phyloP scores from a whole-genome alignment of 805 yeast genomes.

The Starmerella potacharoeniae region DNA sequence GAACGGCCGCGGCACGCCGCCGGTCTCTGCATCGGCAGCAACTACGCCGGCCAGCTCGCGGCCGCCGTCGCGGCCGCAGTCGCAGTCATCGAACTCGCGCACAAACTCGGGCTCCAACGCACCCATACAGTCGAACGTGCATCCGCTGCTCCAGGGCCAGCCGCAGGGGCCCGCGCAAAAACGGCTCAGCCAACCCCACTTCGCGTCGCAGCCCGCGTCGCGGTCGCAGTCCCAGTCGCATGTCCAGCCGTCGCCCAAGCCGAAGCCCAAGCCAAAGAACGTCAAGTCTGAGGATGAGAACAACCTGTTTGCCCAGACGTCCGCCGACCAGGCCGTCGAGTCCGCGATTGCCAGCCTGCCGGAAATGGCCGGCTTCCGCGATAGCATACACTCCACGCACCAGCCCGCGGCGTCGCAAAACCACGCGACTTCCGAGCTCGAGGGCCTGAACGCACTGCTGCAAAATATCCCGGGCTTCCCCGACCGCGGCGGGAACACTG shows the following conservation, averaged over 20 bases:
- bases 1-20: too few species aligned
- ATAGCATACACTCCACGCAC: slow-evolving; percentile 1
- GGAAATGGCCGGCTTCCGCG: slow-evolving; percentile 20
- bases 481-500: not conserved
- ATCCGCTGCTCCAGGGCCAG: not conserved
- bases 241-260: not conserved
- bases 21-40: not conserved
- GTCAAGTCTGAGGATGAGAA: slow-evolving; percentile 19
- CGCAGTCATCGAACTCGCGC: not conserved
- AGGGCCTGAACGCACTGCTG: not conserved
- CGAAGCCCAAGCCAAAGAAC: not conserved
- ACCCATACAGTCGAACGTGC: not conserved
- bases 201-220: not conserved
- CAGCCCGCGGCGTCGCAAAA: not conserved
- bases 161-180: not conserved
- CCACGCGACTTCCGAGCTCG: not conserved
- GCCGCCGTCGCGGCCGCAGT: not conserved
- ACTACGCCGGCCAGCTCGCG: not conserved
- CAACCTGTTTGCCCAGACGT: slow-evolving; percentile 22
- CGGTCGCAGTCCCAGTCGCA: not conserved
- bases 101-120: not conserved
- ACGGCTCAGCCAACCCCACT: not conserved
- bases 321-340: slow-evolving; percentile 19
- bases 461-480: not conserved
- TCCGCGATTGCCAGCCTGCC: slow-evolving; percentile 20